These are phyloP conservation scores for Nothophaeocryptopus gaeumannii DNA, from an alignment of 2,329 filamentous ascomycete genomes.

Conservation along the genomic window DNA sequence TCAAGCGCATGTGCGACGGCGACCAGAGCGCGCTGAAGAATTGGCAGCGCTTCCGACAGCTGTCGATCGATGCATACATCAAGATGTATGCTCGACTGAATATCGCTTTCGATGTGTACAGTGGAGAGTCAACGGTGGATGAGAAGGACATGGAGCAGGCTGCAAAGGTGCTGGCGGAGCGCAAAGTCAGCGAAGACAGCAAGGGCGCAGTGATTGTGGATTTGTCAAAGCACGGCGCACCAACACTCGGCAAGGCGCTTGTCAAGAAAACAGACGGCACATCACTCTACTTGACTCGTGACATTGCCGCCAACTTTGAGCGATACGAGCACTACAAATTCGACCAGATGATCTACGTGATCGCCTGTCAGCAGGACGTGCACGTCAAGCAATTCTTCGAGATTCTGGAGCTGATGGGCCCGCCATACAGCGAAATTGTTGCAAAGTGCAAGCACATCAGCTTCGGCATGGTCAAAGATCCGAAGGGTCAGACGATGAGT, in stretches of 20 bases:
- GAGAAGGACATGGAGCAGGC: slow-evolving; percentile 61
- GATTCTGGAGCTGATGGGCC: slow-evolving; percentile 60
- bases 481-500: slow-evolving; percentile 56
- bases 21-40: slow-evolving; percentile 58
- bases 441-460: slow-evolving; percentile 62
- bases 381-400: slow-evolving; percentile 65
- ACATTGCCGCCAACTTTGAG: slow-evolving; percentile 65
- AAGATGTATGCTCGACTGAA: slow-evolving; percentile 63
- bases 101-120: slow-evolving; percentile 64
- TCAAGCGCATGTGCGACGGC: slow-evolving; percentile 66
- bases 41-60: slow-evolving; percentile 62
- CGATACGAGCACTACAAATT: slow-evolving; percentile 61
- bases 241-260: slow-evolving; percentile 66
- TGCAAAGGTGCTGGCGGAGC: slow-evolving; percentile 57
- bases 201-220: slow-evolving; percentile 68
- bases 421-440: slow-evolving; percentile 54
- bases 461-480: slow-evolving; percentile 60
- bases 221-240: slow-evolving; percentile 64
- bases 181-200: slow-evolving; percentile 60
- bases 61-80: slow-evolving; percentile 64
- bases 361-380: slow-evolving; percentile 63
- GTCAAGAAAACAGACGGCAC: slow-evolving; percentile 67
- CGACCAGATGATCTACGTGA: slow-evolving; percentile 67
- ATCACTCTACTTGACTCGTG: slow-evolving; percentile 66
- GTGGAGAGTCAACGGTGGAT: slow-evolving; percentile 66